These are phyloP conservation scores for Protomyces arabidopsidicola DNA, from an alignment of 1,139 yeast species.

Conservation along the genomic window DNA sequence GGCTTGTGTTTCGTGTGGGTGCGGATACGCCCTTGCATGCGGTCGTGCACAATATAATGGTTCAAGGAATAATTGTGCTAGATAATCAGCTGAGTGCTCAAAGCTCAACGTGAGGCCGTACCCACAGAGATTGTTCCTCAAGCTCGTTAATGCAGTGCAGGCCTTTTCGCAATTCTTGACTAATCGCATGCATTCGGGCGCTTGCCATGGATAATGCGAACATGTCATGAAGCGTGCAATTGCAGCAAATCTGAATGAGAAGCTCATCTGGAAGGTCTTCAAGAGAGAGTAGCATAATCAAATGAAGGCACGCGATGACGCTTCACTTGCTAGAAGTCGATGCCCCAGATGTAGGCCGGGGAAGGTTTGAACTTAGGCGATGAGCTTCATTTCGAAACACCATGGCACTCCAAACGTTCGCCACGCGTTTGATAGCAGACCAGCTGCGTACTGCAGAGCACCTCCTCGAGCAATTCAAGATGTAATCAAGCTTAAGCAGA, in stretches of 20 bases:
- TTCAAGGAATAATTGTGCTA: constrained; percentile 15
- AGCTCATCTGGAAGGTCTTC: constrained; percentile 10
- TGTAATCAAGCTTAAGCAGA: too few species aligned
- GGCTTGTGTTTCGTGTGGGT: constrained; percentile 17
- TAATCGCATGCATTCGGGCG: neutral
- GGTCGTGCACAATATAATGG: constrained; percentile 11
- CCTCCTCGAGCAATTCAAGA: too few species aligned
- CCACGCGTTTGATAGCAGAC: too few species aligned
- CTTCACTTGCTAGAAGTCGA: too few species aligned
- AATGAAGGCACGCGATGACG: neutral
- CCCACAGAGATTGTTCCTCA: constrained; percentile 17
- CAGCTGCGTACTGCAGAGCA: too few species aligned
- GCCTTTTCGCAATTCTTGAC: constrained; percentile 8
- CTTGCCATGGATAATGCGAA: constrained; percentile 4
- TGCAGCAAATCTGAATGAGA: neutral
- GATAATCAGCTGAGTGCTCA: neutral
- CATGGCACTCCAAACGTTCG: too few species aligned
- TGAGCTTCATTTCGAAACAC: too few species aligned
- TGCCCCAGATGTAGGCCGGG: too few species aligned
- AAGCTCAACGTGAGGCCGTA: neutral
- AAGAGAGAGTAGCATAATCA: neutral
- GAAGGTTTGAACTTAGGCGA: too few species aligned
- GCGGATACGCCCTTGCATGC: constrained; percentile 14
- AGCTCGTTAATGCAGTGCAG: constrained; percentile 21
- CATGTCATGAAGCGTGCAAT: constrained; percentile 11